phyloP scores from a whole-genome alignment of 805 yeast genomes.

The Hanseniaspora osmophila region DNA sequence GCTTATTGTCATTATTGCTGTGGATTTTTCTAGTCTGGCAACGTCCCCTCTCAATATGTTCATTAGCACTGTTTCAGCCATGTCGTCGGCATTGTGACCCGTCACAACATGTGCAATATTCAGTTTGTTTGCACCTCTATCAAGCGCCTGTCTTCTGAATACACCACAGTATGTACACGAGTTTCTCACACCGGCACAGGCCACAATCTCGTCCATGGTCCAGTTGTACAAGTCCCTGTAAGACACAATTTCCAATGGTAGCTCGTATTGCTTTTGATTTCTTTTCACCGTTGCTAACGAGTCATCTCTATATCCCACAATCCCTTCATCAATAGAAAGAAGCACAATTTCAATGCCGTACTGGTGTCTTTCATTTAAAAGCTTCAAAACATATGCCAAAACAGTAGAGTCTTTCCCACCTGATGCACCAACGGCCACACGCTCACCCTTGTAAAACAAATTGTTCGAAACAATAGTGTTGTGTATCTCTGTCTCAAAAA shows the following conservation, averaged over 20 bases:
- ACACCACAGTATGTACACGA: constrained; percentile 98
- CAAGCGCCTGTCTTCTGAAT: constrained; percentile 87
- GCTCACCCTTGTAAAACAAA: constrained; percentile 68
- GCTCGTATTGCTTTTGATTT: constrained; percentile 70
- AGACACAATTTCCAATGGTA: constrained; percentile 69
- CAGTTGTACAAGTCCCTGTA: constrained; percentile 84
- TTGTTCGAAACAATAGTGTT: constrained; percentile 61
- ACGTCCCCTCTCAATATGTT: constrained; percentile 91
- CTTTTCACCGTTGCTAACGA: constrained; percentile 93
- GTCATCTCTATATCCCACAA: constrained; percentile 92
- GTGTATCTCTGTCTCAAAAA: constrained; percentile 92
- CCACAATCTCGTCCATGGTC: constrained; percentile 97
- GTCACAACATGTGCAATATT: constrained; percentile 86
- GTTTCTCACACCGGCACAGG: constrained; percentile 83
- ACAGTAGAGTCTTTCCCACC: constrained; percentile 99
- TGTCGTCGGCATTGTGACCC: constrained; percentile 97
- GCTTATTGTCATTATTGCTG: constrained; percentile 70
- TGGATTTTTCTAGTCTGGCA: constrained; percentile 78
- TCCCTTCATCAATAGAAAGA: constrained; percentile 90
- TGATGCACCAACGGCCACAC: constrained; percentile 92
- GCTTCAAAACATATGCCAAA: constrained; percentile 72
- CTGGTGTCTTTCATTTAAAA: constrained; percentile 73
- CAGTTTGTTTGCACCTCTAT: constrained; percentile 82
- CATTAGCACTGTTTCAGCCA: constrained; percentile 97
- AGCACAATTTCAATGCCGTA: constrained; percentile 79